These are phyloP conservation scores for Eucalyptus curtisii DNA, from an alignment of 345 rosid species.

Conservation along the genomic window DNA sequence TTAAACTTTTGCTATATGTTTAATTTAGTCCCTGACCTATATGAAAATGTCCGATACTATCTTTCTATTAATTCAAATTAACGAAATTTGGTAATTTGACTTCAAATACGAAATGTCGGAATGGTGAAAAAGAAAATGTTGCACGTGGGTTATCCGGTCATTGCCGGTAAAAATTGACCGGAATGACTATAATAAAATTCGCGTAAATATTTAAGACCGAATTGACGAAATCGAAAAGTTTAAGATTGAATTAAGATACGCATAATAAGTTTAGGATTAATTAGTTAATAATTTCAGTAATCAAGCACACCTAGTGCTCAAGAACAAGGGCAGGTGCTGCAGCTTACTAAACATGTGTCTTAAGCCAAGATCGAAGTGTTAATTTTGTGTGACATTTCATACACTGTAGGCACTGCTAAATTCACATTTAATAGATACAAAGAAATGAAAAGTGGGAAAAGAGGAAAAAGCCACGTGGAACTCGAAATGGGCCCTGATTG, in stretches of 20 bases:
- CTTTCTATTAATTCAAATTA: accelerated
- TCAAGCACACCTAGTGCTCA: background rate
- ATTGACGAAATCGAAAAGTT: accelerated
- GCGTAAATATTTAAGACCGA: accelerated
- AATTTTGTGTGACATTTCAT: background rate
- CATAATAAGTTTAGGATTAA: accelerated
- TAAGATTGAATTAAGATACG: accelerated
- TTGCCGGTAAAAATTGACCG: no score
- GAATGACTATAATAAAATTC: no score
- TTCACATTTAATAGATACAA: background rate
- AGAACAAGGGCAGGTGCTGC: background rate
- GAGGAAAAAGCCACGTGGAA: background rate
- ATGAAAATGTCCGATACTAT: accelerated
- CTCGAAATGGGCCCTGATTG: background rate
- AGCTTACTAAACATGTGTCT: background rate
- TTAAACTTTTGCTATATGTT: accelerated
- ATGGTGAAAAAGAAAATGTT: no score
- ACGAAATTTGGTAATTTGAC: accelerated
- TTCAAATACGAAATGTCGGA: accelerated
- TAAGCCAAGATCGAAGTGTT: background rate
- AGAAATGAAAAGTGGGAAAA: background rate
- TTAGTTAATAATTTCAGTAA: background rate
- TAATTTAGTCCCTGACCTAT: background rate
- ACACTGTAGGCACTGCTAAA: background rate
- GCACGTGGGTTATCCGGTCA: no score